Evolutionary conservation across 495 filamentous ascomycete species (phyloP).

Genomic region (Neurospora sp.): DNA sequence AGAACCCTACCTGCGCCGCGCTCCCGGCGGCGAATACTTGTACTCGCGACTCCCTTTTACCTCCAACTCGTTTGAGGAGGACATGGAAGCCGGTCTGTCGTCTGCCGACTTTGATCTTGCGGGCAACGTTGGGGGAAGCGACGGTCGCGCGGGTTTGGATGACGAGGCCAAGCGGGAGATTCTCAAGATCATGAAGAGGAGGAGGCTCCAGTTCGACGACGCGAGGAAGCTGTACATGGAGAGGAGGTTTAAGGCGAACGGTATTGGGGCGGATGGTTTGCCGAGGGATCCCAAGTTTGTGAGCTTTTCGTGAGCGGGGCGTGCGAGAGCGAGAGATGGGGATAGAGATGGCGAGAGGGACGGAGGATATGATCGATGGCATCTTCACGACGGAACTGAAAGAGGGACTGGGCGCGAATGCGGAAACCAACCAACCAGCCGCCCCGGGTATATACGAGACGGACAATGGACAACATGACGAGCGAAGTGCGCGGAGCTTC

Average conservation of each 20-base stretch:
- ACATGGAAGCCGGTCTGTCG: constrained; percentile 78
- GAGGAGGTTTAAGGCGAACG: constrained; percentile 71
- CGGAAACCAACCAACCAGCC: not conserved
- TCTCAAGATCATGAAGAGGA: constrained; percentile 73
- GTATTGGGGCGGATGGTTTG: constrained; percentile 77
- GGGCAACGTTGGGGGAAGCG: constrained; percentile 66
- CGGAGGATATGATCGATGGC: not conserved
- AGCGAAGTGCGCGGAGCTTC: not conserved
- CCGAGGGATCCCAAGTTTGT: constrained; percentile 93
- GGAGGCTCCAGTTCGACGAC: constrained; percentile 77
- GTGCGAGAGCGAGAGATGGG: not conserved
- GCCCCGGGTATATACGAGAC: not conserved
- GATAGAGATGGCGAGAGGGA: not conserved
- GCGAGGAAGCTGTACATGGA: constrained; percentile 77
- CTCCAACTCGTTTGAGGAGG: constrained; percentile 49
- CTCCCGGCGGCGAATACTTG: constrained; percentile 48
- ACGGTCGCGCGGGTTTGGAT: constrained; percentile 72
- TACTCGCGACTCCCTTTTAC: constrained; percentile 66
- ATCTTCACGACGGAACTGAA: not conserved
- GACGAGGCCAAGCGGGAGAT: constrained; percentile 68
- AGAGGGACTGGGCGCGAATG: not conserved
- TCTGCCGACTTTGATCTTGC: constrained; percentile 71
- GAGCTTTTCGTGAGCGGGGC: constrained; percentile 58
- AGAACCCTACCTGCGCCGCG: constrained; percentile 11
- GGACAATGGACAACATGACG: not conserved